Conservation (phyloP, 1,284 basidiomycete species). For the Hortiboletus rubellus region DNA sequence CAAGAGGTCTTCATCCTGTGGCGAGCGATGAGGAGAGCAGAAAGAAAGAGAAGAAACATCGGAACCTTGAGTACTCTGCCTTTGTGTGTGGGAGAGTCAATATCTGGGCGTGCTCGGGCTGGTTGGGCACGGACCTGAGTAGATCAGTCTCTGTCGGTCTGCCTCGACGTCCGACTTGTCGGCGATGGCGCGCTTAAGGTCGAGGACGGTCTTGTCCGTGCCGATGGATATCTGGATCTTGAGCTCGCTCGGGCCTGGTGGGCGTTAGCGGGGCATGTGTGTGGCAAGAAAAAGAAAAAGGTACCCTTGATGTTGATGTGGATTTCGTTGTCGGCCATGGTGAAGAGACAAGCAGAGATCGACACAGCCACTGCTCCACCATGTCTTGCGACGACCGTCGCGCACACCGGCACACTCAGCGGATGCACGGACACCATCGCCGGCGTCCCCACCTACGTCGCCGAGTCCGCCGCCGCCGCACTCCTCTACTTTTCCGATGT, state of each 20-base stretch:
- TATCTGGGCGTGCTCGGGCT: not conserved
- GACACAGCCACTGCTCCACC: conserved; percentile 23
- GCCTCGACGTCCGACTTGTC: conserved; percentile 83
- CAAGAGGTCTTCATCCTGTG: conserved; percentile 78
- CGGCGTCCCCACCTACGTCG: conserved; percentile 52
- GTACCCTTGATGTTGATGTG: conserved; percentile 76
- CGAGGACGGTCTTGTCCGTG: conserved; percentile 76
- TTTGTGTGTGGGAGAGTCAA: conserved; percentile 24
- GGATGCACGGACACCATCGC: conserved; percentile 42
- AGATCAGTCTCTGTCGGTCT: conserved; percentile 83
- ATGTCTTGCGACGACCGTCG: conserved; percentile 40
- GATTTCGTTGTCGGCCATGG: conserved; percentile 63
- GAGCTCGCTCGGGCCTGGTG: conserved; percentile 79
- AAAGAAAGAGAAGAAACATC: not conserved
- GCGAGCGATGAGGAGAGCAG: conserved; percentile 5
- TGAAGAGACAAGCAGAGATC: conserved; percentile 17
- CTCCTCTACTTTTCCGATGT: conserved; percentile 55
- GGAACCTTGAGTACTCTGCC: conserved; percentile 72
- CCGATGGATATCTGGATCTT: conserved; percentile 84
- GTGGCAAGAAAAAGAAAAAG: not conserved
- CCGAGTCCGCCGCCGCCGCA: conserved; percentile 37
- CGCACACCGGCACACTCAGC: conserved; percentile 47
- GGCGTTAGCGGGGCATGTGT: no score
- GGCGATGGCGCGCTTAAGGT: conserved; percentile 85
- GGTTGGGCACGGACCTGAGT: conserved; percentile 61